Evolutionary conservation across 805 yeast species (phyloP).

Genomic region (Brettanomyces bruxellensis): DNA sequence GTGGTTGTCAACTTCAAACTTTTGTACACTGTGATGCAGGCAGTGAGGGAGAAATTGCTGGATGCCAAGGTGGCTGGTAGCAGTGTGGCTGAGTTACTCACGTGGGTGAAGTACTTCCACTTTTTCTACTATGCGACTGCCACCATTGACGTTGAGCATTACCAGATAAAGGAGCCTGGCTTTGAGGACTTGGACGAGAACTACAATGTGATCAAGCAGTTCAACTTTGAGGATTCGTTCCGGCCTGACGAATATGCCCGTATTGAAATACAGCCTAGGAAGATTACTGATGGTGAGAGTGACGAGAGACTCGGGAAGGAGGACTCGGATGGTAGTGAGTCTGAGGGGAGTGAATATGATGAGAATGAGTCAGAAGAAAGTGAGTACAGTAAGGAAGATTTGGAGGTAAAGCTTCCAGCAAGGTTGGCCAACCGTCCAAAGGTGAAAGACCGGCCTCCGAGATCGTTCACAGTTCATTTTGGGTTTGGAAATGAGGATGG

Average conservation of each 20-base stretch:
- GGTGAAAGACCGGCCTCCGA: constrained; percentile 26
- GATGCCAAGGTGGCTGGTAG: constrained; percentile 8
- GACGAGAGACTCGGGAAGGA: background rate
- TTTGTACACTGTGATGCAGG: constrained; percentile 17
- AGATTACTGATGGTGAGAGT: constrained; percentile 10
- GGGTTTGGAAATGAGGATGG: constrained; percentile 9
- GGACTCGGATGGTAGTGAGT: background rate
- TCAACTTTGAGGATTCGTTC: constrained; percentile 19
- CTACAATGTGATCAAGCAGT: constrained; percentile 20
- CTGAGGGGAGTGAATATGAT: constrained; percentile 1
- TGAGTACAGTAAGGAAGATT: no score
- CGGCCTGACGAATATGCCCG: constrained; percentile 13
- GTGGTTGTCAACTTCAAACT: constrained; percentile 19
- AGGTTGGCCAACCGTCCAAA: constrained; percentile 16
- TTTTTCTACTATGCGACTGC: constrained; percentile 40
- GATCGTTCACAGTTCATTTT: constrained; percentile 21
- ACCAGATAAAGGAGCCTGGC: constrained; percentile 32
- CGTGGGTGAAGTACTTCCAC: constrained; percentile 26
- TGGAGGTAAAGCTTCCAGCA: constrained; percentile 8
- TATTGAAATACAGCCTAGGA: constrained; percentile 19
- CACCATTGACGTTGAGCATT: constrained; percentile 37
- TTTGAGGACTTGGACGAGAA: constrained; percentile 31
- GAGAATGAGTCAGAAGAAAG: constrained; percentile 5
- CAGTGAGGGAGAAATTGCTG: constrained; percentile 11
- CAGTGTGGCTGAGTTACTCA: constrained; percentile 13